Evolutionary conservation across 257 asterid genomes (phyloP), one percentile per base, ranked within the genome.

Genomic region (Knoxia roxburghii): DNA sequence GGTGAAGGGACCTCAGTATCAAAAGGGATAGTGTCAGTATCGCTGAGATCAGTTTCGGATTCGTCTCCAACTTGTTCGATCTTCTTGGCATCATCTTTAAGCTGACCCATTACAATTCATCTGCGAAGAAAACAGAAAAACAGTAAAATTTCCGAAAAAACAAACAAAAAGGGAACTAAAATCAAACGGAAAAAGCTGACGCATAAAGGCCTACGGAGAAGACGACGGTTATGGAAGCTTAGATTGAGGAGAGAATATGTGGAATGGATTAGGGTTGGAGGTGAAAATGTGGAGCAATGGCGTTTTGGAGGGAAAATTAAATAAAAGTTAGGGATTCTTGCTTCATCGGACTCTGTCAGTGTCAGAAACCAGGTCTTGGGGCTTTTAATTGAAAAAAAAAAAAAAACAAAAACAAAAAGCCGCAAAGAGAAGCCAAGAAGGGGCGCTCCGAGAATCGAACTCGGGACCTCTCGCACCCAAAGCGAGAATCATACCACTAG

Each of bases 371-470:
- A 37, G 41, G 4, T 3, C 41, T 37, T 37, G 4, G 41, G 41
- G 41, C 41, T 37, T 37, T 9, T 9, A 37, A 37, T 37, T 37
- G 41, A 9, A 3, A 37, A 37, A 3, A 37, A 37, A 37, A 37
- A 4, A 37, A 37, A 37, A 37, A 37, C 9, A 43, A 43, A 43
- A 43, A 10, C 15, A 10, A 43, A 43, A 1, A 10, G n/a, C n/a
- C n/a, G n/a, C n/a, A 43, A 43, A 43, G 48, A 43, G 10, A 6
- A 10, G 41, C 9, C 9, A 1, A 32, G 27, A 59, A 32, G 92
- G 96, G 94, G 91, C 90, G 82, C 82, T 86, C 91, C 89, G 80
- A 83, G 89, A 82, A 83, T 88, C 72, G 80, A 88, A 82, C 87
- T 80, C 73, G 76, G 82, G 88, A 80, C 95, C 90, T 80, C 88